Conservation (phyloP, 768 basidiomycete species). For the Gelatoporia subvermispora region DNA sequence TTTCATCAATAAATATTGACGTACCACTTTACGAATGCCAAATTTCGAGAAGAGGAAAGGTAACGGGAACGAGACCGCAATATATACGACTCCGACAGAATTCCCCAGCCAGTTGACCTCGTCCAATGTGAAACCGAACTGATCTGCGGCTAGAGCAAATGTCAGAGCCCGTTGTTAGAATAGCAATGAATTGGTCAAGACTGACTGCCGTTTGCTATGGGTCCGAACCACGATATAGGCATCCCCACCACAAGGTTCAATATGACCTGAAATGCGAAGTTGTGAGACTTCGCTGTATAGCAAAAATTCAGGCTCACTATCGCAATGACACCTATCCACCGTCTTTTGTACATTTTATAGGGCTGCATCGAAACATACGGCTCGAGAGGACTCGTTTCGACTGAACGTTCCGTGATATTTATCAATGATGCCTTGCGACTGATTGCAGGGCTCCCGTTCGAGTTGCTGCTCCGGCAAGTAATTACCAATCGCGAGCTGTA, state of each 20-base stretch:
- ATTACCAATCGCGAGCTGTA: no score
- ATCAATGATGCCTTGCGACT: no score
- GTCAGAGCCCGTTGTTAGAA: no score
- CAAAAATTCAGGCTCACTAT: no score
- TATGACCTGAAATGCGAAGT: slow-evolving; percentile 41
- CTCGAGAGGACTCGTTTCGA: no score
- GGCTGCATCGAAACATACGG: neutral
- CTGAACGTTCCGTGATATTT: no score
- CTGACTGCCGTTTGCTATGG: slow-evolving; percentile 67
- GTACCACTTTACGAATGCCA: slow-evolving; percentile 59
- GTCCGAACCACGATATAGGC: slow-evolving; percentile 81
- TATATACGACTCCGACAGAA: slow-evolving; percentile 55
- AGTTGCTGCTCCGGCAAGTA: no score
- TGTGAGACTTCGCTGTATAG: no score
- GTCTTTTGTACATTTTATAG: slow-evolving; percentile 65
- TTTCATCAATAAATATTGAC: no score
- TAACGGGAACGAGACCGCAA: slow-evolving; percentile 55
- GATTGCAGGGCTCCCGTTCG: no score
- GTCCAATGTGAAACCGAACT: slow-evolving; percentile 65
- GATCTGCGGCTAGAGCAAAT: slow-evolving; percentile 54
- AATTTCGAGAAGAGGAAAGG: slow-evolving; percentile 56
- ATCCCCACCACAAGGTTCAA: slow-evolving; percentile 61
- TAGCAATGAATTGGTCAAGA: neutral
- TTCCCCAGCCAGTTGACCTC: slow-evolving; percentile 83
- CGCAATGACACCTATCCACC: slow-evolving; percentile 62